Percentiles rank a stretch among this genome's conserved stretches.
Conservation (phyloP, 2,329 filamentous ascomycete genomes). For the Trichoderma gracile region DNA sequence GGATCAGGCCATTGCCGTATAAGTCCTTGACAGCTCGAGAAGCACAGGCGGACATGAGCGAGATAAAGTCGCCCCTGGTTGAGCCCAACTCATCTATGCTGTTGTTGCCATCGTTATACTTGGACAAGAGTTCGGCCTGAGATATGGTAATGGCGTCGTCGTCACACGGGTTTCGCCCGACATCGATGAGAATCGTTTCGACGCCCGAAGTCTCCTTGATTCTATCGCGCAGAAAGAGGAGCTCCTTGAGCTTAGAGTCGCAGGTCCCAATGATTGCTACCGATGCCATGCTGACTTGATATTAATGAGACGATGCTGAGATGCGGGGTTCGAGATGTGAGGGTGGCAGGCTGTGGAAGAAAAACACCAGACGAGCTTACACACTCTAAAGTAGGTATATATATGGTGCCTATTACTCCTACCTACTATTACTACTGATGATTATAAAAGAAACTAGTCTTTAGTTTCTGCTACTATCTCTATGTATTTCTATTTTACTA, state of each 20-base stretch:
- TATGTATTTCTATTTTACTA: too few species aligned
- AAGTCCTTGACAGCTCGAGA: constrained; percentile 45
- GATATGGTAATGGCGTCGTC: constrained; percentile 51
- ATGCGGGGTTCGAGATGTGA: constrained; percentile 9
- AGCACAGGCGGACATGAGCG: constrained; percentile 54
- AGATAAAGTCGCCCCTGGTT: constrained; percentile 57
- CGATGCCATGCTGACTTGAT: constrained; percentile 37
- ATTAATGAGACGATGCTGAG: background rate
- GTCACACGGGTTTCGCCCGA: constrained; percentile 49
- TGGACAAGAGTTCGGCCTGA: constrained; percentile 45
- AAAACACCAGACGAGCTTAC: too few species aligned
- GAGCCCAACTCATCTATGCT: constrained; percentile 41
- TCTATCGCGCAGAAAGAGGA: constrained; percentile 54
- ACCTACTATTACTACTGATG: too few species aligned
- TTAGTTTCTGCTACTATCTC: too few species aligned
- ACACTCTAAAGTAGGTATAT: too few species aligned
- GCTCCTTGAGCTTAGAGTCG: constrained; percentile 64
- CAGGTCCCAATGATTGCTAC: constrained; percentile 62
- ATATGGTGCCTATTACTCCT: too few species aligned
- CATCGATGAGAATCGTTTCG: constrained; percentile 39
- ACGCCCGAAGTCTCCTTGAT: constrained; percentile 39
- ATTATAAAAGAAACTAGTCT: too few species aligned
- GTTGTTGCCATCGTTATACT: constrained; percentile 33
- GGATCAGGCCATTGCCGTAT: constrained; percentile 42
- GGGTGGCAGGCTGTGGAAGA: too few species aligned